These are phyloP conservation scores for Kwoniella shivajii DNA, from an alignment of 1,284 basidiomycete species.

Conservation along the genomic window DNA sequence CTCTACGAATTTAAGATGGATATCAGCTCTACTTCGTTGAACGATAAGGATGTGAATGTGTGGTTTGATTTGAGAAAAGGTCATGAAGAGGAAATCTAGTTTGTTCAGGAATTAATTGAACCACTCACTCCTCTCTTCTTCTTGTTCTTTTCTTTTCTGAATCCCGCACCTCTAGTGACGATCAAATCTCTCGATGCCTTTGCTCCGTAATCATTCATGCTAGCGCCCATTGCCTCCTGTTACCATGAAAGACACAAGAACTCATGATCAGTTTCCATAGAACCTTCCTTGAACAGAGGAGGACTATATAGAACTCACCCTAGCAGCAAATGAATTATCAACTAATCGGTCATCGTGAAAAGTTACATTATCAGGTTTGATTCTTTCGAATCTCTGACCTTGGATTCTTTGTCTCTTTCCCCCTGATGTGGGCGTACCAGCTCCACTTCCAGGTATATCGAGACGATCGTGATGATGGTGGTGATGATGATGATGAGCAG, in stretches of 20 bases:
- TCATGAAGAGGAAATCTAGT: too few relatives aligned
- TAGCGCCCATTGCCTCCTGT: conserved; percentile 60
- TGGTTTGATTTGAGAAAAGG: too few relatives aligned
- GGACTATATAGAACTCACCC: conserved; percentile 59
- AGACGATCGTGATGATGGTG: conserved; percentile 22
- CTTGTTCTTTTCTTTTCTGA: conserved; percentile 99
- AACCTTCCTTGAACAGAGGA: not conserved
- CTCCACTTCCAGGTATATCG: conserved; percentile 12
- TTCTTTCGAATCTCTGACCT: conserved; percentile 72
- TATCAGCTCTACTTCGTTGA: not conserved
- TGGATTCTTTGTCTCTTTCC: conserved; percentile 33
- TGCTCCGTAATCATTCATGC: conserved; percentile 80
- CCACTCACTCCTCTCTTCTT: conserved; percentile 78
- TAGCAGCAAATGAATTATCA: conserved; percentile 82
- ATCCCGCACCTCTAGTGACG: conserved; percentile 89
- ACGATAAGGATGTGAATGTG: not conserved
- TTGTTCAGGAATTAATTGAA: not conserved
- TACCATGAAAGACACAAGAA: not conserved
- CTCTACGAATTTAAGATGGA: conserved; percentile 51
- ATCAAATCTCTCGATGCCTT: conserved; percentile 83
- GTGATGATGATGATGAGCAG: conserved; percentile 35
- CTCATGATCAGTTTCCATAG: not conserved
- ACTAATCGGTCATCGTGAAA: conserved; percentile 64
- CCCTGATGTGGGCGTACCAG: conserved; percentile 23
- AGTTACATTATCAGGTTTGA: conserved; percentile 69